Evolutionary conservation across 78 protist genomes (phyloP), one percentile per base, ranked within the genome.

Genomic region (Chrysochromulina tobinii): DNA sequence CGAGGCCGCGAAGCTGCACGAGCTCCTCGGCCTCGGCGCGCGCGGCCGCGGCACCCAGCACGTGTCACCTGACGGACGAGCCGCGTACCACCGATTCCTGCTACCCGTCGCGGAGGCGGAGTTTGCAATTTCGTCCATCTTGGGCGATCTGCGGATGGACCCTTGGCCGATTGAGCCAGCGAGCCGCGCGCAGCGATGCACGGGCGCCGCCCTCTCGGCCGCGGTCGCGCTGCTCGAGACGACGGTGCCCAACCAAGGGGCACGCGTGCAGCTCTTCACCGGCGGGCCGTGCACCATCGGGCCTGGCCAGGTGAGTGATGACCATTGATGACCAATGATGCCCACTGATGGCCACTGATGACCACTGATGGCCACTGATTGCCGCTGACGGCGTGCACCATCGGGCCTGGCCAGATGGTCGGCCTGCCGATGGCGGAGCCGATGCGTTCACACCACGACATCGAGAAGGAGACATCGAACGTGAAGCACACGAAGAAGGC

Each of bases 201-300:
- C 99, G 5, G 99, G 99, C 85, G 94, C 89, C 53, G 99, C 99
- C 27, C 93, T 98, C 48, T 84, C 96, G 14, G 95, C 97, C 17
- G 99, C 99, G 58, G 92, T 91, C 38, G 92, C 97, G 67, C 94
- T 97, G 18, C 55, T 95, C 20, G 96, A 94, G 79, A 0, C 90
- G 50, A 2, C 90, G 25, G 38, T 50, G 9, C 84, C 84, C 2
- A 75, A 75, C 84, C 12, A 7, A 25, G 84, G 84, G 58, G 57
- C 58, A n/a, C 93, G 99, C 38, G 89, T 98, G 85, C 92, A 98
- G 97, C 51, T 94, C 27, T 98, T 99, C 77, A 53, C 95, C 17
- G 98, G 98, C 9, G 99, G 99, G 4, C 97, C 99, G 2, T 93
- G 96, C 91, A 98, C 99, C 0, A 61, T 72, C 27, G 99, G 99